Base-by-base conservation (phyloP, 2,329 filamentous ascomycete species). In the Sarocladiaceae sp. region DNA sequence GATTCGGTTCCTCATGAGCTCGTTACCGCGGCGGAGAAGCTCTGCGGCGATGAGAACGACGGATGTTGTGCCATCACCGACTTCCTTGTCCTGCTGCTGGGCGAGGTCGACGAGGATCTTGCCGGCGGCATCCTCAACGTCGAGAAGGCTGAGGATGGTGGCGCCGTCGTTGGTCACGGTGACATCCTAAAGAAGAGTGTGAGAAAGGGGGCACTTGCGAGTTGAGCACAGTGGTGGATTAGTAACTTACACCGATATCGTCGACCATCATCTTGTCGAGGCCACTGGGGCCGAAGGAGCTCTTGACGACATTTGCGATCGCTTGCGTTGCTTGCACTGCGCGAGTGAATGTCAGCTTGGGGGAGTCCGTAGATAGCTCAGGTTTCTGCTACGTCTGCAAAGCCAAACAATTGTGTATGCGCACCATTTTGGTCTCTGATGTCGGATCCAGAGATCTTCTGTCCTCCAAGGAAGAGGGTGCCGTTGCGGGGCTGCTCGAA, bases 261-360 rank as follows among this genome's bases (percentile, higher is more conserved):
- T 98, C 93, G 58, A 98, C 93, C 93, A 98, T 97, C 93, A 98
- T 98, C 80, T 98, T 98, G 66, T 98, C 93, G 54, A 98, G 78
- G 40, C 93, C 93, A 50, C 88, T 95, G 43, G 93, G 93, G 45
- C 93, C 93, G 63, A 98, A 98, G 13, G 93, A 98, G 68, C 88
- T 95, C 75, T 95, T 97, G 66, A 98, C 89, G 48, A 98, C 90
- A 81, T 97, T 98, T 58, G 93, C 85, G 60, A 98, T 97, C 48
- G 91, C 89, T 66, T 96, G 89, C 35, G 93, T 97, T 55, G 93
- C 93, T 55, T 89, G 80, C 40, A 97, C 93, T 90, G 60, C 13
- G 5, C 3, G 6, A 41, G 12, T 3, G 21, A 21, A 37, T 21
- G 18, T 43, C 40, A 43, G 40, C 11, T 12, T 21, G n/a, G n/a